Conservation (phyloP, 2,329 filamentous ascomycete species). For the Xylariaceae sp. region DNA sequence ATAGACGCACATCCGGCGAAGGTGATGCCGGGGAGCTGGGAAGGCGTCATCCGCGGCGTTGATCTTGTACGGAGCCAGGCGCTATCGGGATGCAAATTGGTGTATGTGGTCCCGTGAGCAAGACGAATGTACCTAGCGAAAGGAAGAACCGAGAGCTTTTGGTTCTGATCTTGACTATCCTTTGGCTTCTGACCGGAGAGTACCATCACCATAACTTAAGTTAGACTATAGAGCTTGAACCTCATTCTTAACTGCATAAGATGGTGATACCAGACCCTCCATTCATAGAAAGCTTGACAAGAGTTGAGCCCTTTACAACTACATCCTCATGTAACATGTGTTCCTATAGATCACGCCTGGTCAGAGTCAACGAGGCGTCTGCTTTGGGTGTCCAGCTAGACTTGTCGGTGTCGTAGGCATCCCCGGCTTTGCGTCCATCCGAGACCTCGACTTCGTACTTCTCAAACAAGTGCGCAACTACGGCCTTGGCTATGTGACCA, state of each 20-base stretch:
- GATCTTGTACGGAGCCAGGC: constrained; percentile 5
- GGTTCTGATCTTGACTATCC: no score
- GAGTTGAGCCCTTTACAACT: no score
- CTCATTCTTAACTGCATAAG: no score
- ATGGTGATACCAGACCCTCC: no score
- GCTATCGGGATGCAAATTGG: constrained; percentile 7
- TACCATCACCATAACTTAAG: no score
- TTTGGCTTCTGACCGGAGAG: no score
- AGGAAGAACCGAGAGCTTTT: no score
- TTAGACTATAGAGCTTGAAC: no score
- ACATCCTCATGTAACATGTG: no score
- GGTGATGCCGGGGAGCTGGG: constrained; percentile 11
- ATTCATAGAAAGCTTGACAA: no score
- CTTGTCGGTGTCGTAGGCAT: neutral
- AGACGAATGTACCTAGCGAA: no score
- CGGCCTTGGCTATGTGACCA: neutral
- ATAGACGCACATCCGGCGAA: constrained; percentile 9
- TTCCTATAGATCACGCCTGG: no score
- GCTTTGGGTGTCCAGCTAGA: neutral
- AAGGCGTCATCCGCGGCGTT: constrained; percentile 10
- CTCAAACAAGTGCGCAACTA: neutral
- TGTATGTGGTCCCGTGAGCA: constrained; percentile 2
- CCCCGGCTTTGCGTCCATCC: neutral
- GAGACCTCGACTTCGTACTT: neutral
- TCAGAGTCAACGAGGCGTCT: neutral